phyloP scores from a whole-genome alignment of 306 rosid genomes.

The Coriaria nepalensis region DNA sequence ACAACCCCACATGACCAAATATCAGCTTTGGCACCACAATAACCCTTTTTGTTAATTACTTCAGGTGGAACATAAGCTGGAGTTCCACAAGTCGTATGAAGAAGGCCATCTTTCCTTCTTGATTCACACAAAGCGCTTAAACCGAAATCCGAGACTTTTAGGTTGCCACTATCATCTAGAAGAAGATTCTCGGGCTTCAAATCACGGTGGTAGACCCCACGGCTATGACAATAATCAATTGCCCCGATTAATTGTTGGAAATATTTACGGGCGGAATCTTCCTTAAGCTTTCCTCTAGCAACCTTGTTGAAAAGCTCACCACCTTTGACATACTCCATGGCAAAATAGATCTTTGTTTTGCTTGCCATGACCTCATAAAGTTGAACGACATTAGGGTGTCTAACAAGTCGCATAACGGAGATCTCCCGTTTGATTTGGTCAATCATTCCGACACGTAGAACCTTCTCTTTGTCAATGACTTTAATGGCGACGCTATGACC shows the following conservation, averaged over 20 bases:
- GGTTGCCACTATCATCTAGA: constrained; percentile 45
- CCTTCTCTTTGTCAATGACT: constrained; percentile 37
- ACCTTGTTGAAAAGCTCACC: constrained; percentile 55
- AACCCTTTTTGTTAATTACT: constrained; percentile 44
- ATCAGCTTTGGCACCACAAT: constrained; percentile 61
- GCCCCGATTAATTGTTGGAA: constrained; percentile 55
- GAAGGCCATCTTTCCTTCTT: constrained; percentile 32
- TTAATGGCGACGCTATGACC: constrained; percentile 39
- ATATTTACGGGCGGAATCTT: constrained; percentile 40
- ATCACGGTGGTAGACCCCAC: constrained; percentile 53
- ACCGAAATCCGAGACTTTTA: constrained; percentile 51
- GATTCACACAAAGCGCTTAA: constrained; percentile 43
- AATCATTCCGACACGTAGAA: constrained; percentile 26
- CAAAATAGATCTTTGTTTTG: constrained; percentile 51
- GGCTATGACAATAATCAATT: constrained; percentile 44
- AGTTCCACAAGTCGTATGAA: constrained; percentile 57
- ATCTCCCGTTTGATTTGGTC: constrained; percentile 56
- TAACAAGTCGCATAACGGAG: constrained; percentile 30
- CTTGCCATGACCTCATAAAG: constrained; percentile 60
- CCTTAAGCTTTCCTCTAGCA: constrained; percentile 35
- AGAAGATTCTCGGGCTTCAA: constrained; percentile 57
- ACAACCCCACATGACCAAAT: constrained; percentile 76
- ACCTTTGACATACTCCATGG: constrained; percentile 45
- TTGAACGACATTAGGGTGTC: constrained; percentile 51
- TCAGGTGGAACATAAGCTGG: constrained; percentile 61